Percentiles rank a stretch among this genome's conserved stretches.
Conservation (phyloP, 768 basidiomycete genomes). For the Crucibulum laeve region DNA sequence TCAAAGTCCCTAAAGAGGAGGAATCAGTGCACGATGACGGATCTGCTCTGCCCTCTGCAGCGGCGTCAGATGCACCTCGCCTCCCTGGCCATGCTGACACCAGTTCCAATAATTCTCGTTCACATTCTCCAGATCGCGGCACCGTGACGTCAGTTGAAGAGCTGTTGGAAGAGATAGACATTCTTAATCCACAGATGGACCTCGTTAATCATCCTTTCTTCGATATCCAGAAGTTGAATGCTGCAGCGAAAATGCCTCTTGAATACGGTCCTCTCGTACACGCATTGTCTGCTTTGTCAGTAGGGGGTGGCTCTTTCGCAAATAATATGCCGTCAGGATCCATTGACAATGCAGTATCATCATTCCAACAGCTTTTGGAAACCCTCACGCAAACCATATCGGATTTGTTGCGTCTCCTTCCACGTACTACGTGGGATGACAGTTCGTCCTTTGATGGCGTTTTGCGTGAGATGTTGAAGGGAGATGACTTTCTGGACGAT, state of each 20-base stretch:
- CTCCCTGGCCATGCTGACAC: conserved; percentile 34
- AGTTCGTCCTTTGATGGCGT: conserved; percentile 87
- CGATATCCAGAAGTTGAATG: conserved; percentile 63
- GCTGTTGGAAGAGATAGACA: conserved; percentile 64
- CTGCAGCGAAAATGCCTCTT: conserved; percentile 75
- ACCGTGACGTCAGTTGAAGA: conserved; percentile 54
- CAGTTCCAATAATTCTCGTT: conserved; percentile 53
- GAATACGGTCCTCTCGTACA: conserved; percentile 85
- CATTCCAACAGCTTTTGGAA: conserved; percentile 85
- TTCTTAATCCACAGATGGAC: conserved; percentile 58
- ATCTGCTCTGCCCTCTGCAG: conserved; percentile 37
- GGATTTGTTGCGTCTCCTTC: conserved; percentile 77
- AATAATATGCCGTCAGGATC: conserved; percentile 81
- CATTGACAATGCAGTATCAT: conserved; percentile 88
- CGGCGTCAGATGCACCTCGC: conserved; percentile 43
- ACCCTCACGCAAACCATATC: conserved; percentile 89
- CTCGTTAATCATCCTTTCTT: conserved; percentile 73
- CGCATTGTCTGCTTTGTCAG: conserved; percentile 80
- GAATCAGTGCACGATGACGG: conserved; percentile 35
- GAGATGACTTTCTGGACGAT: conserved; percentile 82
- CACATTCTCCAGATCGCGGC: conserved; percentile 53
- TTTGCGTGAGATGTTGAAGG: conserved; percentile 82
- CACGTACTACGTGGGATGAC: conserved; percentile 87
- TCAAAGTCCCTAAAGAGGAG: conserved; percentile 57
- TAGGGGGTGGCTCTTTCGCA: conserved; percentile 80